Evolutionary conservation across 73 alveolate species (phyloP).

Genomic region (Stentor coeruleus): DNA sequence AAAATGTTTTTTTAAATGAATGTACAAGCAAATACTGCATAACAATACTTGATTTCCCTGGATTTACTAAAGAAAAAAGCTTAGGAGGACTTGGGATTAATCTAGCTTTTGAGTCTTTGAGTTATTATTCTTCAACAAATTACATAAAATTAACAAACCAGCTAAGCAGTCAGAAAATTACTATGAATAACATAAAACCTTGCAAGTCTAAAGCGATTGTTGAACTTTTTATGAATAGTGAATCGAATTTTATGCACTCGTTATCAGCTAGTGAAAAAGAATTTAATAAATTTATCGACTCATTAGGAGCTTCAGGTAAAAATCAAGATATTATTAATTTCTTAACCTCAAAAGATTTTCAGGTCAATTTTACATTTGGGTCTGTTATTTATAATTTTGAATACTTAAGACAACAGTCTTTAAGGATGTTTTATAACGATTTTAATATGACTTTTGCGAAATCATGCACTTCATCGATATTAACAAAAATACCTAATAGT

Average conservation of each 20-base stretch:
- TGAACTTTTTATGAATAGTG: not conserved
- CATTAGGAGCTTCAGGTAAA: too few relatives aligned
- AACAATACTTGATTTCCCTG: conserved; percentile 10
- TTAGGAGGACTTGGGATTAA: not conserved
- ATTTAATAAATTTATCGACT: not conserved
- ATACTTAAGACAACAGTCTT: not conserved
- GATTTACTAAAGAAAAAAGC: conserved; percentile 15
- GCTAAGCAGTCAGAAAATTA: not conserved
- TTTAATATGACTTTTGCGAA: not conserved
- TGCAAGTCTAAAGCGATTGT: not conserved
- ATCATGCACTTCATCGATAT: conserved; percentile 2
- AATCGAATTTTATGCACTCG: not conserved
- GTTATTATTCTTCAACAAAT: not conserved
- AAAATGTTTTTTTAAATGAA: too few relatives aligned
- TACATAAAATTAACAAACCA: not conserved
- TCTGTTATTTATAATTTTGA: not conserved
- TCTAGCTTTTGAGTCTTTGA: conserved; percentile 12
- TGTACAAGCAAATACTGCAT: not conserved
- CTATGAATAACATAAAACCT: not conserved
- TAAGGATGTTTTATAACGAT: not conserved
- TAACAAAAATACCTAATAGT: not conserved
- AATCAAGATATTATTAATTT: not conserved
- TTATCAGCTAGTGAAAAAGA: not conserved
- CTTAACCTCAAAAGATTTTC: not conserved
- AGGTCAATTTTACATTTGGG: not conserved